These are phyloP conservation scores for Microbotryum saponariae DNA, from an alignment of 1,284 basidiomycete genomes.

Conservation along the genomic window DNA sequence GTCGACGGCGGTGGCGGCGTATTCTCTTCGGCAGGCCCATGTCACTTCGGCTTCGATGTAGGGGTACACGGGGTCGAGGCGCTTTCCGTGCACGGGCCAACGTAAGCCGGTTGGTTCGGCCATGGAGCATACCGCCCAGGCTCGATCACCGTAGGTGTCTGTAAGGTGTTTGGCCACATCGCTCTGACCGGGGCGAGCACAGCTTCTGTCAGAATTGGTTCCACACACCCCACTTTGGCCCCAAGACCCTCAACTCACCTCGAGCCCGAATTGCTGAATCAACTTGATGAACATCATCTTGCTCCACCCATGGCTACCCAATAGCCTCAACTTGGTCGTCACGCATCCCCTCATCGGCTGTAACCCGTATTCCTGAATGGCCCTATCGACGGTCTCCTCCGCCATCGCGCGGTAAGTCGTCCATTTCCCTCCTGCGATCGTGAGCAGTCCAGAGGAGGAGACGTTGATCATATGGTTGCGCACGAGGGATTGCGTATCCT, in stretches of 20 bases:
- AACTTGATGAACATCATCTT: conserved; percentile 95
- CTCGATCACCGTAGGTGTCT: conserved; percentile 90
- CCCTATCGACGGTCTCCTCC: conserved; percentile 85
- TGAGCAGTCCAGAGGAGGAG: conserved; percentile 70
- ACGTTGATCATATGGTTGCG: conserved; percentile 92
- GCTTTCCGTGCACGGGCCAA: conserved; percentile 79
- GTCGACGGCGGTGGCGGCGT: conserved; percentile 81
- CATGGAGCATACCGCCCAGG: conserved; percentile 84
- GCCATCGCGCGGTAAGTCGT: conserved; percentile 97
- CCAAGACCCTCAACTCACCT: conserved; percentile 44
- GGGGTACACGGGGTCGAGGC: conserved; percentile 69
- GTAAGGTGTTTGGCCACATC: conserved; percentile 90
- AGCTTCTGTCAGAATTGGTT: too few relatives aligned
- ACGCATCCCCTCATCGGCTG: conserved; percentile 55
- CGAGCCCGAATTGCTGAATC: conserved; percentile 58
- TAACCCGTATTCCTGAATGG: conserved; percentile 69
- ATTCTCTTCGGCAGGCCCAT: conserved; percentile 84
- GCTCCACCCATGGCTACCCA: conserved; percentile 93
- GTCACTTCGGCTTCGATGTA: conserved; percentile 91
- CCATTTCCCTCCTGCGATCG: conserved; percentile 98
- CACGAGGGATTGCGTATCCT: conserved; percentile 78
- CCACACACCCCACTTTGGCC: too few relatives aligned
- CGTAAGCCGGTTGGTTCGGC: conserved; percentile 66
- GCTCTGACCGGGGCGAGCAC: conserved; percentile 46
- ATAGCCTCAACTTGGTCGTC: conserved; percentile 70